Conservation (phyloP, 2,329 filamentous ascomycete species). For the Monosporascus sp. region DNA sequence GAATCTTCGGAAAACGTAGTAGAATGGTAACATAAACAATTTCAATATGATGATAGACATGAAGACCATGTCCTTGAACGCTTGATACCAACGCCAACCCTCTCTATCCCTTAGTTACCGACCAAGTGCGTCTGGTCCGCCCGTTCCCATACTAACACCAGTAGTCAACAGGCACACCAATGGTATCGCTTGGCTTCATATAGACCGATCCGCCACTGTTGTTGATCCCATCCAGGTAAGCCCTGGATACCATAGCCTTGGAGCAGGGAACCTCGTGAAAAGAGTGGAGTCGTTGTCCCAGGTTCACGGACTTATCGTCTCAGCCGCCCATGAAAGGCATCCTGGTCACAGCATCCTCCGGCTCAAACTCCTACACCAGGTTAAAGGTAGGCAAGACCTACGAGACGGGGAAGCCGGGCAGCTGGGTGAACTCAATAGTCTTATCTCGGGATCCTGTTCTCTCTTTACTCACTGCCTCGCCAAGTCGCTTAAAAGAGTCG, state of each 20-base stretch:
- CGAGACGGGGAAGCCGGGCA: background rate
- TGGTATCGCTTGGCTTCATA: background rate
- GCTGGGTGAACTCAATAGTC: background rate
- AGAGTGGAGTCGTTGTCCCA: background rate
- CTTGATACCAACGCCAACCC: too few species aligned
- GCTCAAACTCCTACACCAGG: background rate
- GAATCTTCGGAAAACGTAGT: too few species aligned
- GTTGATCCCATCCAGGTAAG: background rate
- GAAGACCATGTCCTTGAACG: too few species aligned
- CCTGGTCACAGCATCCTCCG: background rate
- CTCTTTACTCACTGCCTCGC: too few species aligned
- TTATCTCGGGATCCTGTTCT: too few species aligned
- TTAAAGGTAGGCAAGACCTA: background rate
- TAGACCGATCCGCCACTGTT: background rate
- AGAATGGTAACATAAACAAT: too few species aligned
- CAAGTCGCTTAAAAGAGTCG: too few species aligned
- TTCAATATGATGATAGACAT: too few species aligned
- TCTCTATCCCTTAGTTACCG: too few species aligned
- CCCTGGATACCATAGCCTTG: background rate
- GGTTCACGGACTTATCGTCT: conserved; percentile 2
- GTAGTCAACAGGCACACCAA: background rate
- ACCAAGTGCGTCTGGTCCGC: too few species aligned
- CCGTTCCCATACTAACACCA: background rate
- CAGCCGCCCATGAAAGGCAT: background rate
- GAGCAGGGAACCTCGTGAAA: background rate